These are phyloP conservation scores for Fusarium piperis DNA, from an alignment of 2,329 filamentous ascomycete species.

Conservation along the genomic window DNA sequence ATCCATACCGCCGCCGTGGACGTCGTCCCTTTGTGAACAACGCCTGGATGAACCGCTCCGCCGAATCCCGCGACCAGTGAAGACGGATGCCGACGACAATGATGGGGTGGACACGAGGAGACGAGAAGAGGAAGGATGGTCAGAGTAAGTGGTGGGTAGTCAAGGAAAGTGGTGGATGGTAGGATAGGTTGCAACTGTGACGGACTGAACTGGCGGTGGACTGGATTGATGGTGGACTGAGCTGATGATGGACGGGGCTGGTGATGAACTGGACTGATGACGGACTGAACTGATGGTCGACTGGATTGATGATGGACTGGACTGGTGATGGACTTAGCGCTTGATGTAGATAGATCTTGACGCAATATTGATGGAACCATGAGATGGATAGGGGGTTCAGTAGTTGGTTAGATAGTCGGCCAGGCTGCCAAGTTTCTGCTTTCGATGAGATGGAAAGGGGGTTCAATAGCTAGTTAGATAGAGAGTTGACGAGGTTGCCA, in stretches of 20 bases:
- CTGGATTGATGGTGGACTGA: too few relatives aligned
- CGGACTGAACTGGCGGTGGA: too few relatives aligned
- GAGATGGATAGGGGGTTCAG: background rate
- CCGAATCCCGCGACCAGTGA: background rate
- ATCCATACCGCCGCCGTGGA: conserved; percentile 33
- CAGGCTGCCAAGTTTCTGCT: conserved; percentile 5
- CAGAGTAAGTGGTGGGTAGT: background rate
- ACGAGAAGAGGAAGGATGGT: background rate
- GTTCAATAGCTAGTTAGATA: background rate
- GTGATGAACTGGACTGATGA: too few relatives aligned
- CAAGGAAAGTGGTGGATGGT: background rate
- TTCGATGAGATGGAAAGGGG: background rate
- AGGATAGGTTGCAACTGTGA: background rate
- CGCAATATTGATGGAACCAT: background rate
- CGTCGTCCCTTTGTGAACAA: background rate
- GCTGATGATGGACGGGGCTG: too few relatives aligned
- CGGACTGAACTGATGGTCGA: too few relatives aligned
- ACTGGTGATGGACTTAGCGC: background rate
- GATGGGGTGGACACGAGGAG: background rate
- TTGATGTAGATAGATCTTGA: background rate
- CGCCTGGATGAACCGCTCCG: background rate
- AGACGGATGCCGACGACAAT: background rate
- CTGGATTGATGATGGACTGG: too few relatives aligned
- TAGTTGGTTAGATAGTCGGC: background rate
- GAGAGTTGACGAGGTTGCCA: background rate